Conservation (phyloP, 768 basidiomycete genomes). For the Podaxis sp. region DNA sequence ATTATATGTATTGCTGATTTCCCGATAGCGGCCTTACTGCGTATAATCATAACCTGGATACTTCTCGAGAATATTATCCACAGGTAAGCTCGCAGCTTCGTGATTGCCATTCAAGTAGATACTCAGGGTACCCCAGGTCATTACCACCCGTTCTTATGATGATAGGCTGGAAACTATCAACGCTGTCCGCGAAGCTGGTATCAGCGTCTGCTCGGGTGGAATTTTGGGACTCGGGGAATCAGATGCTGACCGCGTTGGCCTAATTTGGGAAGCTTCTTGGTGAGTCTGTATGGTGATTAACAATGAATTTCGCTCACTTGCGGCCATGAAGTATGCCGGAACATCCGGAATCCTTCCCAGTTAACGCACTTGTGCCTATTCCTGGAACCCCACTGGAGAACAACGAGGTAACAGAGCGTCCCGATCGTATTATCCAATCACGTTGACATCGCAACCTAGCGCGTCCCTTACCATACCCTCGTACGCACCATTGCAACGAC, state of each 20-base stretch:
- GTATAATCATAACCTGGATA: conserved; percentile 99
- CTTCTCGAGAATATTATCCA: conserved; percentile 95
- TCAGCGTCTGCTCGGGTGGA: conserved; percentile 96
- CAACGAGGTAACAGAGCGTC: conserved; percentile 63
- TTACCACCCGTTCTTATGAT: conserved; percentile 93
- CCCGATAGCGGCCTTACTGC: conserved; percentile 80
- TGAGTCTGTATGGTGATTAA: conserved; percentile 38
- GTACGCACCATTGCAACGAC: conserved; percentile 95
- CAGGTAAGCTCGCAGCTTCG: conserved; percentile 45
- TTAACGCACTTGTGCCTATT: conserved; percentile 96
- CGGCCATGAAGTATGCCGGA: conserved; percentile 71
- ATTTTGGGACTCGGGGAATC: conserved; percentile 94
- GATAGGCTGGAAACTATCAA: conserved; percentile 88
- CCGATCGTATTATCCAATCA: conserved; percentile 42
- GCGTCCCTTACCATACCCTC: conserved; percentile 78
- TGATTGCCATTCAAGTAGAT: not conserved
- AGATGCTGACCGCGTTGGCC: conserved; percentile 85
- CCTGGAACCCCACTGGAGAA: conserved; percentile 89
- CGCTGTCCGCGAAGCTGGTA: conserved; percentile 91
- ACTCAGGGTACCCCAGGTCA: conserved; percentile 59
- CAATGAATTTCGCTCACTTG: conserved; percentile 16
- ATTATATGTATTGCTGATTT: not conserved
- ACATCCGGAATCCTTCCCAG: conserved; percentile 98
- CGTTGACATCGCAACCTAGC: conserved; percentile 42
- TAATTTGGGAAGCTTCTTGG: conserved; percentile 94